A percentile compares a stretch with the other conserved stretches of the same genome.
phyloP scores from a whole-genome alignment of 2,329 filamentous ascomycete species.

The Salinomyces thailandicus region DNA sequence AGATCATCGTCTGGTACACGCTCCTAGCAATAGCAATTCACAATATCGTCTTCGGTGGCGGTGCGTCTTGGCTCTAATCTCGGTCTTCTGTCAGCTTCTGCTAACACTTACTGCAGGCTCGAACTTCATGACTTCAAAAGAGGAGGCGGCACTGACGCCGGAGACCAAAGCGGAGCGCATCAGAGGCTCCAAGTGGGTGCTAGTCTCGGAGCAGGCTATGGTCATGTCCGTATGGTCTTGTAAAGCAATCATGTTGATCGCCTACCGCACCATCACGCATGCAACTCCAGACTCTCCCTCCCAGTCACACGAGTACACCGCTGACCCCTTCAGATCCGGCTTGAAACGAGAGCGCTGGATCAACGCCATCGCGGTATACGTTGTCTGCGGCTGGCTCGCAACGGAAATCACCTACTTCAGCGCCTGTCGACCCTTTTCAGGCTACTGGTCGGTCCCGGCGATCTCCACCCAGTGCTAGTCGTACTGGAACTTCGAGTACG shows the following conservation, averaged over 20 bases:
- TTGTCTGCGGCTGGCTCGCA: constrained; percentile 8
- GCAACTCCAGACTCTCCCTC: too few species aligned
- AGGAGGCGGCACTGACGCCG: constrained; percentile 37
- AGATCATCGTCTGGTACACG: constrained; percentile 37
- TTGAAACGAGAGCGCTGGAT: constrained; percentile 36
- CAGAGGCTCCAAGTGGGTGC: constrained; percentile 51
- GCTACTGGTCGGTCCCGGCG: constrained; percentile 11
- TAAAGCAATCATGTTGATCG: constrained; percentile 42
- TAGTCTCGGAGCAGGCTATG: constrained; percentile 53
- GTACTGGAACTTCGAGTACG: constrained; percentile 9
- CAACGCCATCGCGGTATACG: constrained; percentile 6
- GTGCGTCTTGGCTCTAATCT: too few species aligned
- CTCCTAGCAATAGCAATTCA: constrained; percentile 46
- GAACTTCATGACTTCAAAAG: constrained; percentile 46
- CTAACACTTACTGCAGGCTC: constrained; percentile 23
- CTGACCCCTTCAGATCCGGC: constrained; percentile 29
- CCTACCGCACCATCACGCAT: constrained; percentile 43
- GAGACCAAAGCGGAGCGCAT: constrained; percentile 33
- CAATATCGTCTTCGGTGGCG: constrained; percentile 42
- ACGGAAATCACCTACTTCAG: constrained; percentile 12
- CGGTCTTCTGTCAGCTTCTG: too few species aligned
- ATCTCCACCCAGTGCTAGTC: constrained; percentile 9
- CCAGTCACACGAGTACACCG: too few species aligned
- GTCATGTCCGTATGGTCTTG: constrained; percentile 43
- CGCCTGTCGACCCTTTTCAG: constrained; percentile 11